These are phyloP conservation scores for Cardiospermum halicacabum DNA, from an alignment of 345 rosid species.

Conservation along the genomic window DNA sequence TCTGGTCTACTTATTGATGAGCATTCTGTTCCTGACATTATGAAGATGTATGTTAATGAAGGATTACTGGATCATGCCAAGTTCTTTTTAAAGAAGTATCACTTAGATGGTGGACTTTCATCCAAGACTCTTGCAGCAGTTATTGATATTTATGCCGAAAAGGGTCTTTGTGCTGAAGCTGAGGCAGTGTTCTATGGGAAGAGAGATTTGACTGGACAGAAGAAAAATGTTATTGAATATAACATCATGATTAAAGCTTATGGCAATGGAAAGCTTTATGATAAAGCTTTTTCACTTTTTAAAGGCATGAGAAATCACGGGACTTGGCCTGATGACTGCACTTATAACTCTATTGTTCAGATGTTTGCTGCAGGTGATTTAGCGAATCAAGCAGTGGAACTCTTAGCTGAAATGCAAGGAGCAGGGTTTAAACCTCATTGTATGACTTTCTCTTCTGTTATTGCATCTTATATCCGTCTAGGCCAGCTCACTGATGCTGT, in stretches of 20 bases:
- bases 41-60: slow-evolving; percentile 61
- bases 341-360: slow-evolving; percentile 75
- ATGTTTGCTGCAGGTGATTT: slow-evolving; percentile 77
- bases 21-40: slow-evolving; percentile 69
- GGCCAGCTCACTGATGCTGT: slow-evolving; percentile 63
- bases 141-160: slow-evolving; percentile 75
- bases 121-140: slow-evolving; percentile 61
- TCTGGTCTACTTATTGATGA: slow-evolving; percentile 47
- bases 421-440: slow-evolving; percentile 62
- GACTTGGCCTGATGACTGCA: slow-evolving; percentile 83
- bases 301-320: slow-evolving; percentile 82
- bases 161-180: slow-evolving; percentile 78
- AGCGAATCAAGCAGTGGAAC: slow-evolving; percentile 57
- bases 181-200: slow-evolving; percentile 59
- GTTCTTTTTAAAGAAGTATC: slow-evolving; percentile 42
- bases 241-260: slow-evolving; percentile 91
- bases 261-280: slow-evolving; percentile 77
- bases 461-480: slow-evolving; percentile 68
- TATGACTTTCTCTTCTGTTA: slow-evolving; percentile 58
- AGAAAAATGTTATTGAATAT: slow-evolving; percentile 62
- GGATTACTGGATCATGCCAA: slow-evolving; percentile 51
- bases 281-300: slow-evolving; percentile 74
- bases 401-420: slow-evolving; percentile 65
- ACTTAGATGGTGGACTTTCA: slow-evolving; percentile 37
- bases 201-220: slow-evolving; percentile 37